Percentiles rank a stretch among this genome's conserved stretches.
Conservation (phyloP, 345 rosid genomes). For the Anacardium occidentale region DNA sequence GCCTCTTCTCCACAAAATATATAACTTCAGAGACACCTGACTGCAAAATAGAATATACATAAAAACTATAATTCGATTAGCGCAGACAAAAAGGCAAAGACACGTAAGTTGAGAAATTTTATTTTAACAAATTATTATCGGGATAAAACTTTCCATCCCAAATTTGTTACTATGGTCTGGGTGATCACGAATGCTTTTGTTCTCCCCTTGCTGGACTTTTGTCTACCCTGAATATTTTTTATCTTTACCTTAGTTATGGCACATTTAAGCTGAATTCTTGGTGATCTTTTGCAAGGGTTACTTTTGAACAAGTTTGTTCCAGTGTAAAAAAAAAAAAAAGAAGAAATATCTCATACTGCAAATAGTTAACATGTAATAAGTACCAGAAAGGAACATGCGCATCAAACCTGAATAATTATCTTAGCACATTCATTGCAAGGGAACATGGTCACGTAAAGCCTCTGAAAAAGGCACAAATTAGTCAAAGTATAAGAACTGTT, state of each 20-base stretch:
- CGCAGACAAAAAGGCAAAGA: neutral
- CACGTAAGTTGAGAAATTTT: neutral
- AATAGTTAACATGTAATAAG: neutral
- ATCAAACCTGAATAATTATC: conserved; percentile 85
- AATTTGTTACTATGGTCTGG: neutral
- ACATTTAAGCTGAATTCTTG: too few relatives aligned
- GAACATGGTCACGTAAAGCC: conserved; percentile 95
- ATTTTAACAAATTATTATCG: too few relatives aligned
- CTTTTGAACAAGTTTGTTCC: neutral
- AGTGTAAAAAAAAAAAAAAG: too few relatives aligned
- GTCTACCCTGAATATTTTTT: too few relatives aligned
- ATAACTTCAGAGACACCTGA: conserved; percentile 83
- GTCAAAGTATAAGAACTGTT: conserved; percentile 12
- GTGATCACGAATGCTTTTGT: too few relatives aligned
- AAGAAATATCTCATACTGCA: neutral
- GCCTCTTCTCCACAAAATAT: conserved; percentile 76
- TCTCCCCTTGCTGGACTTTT: too few relatives aligned
- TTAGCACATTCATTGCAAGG: conserved; percentile 99
- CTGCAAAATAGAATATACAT: conserved; percentile 40
- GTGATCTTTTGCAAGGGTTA: neutral
- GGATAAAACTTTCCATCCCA: neutral
- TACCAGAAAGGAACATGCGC: conserved; percentile 13
- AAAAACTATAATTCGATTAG: neutral
- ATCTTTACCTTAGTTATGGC: too few relatives aligned
- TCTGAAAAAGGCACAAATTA: conserved; percentile 45